Evolutionary conservation across 306 rosid genomes (phyloP).

Genomic region (Cicer chorassanicum): DNA sequence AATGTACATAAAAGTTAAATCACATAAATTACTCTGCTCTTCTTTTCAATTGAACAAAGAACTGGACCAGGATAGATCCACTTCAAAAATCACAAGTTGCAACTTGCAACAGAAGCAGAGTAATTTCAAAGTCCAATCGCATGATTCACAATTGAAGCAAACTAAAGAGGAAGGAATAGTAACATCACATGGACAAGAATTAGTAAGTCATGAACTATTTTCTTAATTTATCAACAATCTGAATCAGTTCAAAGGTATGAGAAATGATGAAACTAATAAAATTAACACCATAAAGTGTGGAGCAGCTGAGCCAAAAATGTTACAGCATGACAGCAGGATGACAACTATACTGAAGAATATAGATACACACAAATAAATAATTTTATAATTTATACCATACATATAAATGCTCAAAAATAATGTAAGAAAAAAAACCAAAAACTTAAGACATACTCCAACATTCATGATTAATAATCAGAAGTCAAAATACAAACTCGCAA

Average conservation of each 20-base stretch:
- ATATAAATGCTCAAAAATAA: not conserved
- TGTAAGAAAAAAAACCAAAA: not conserved
- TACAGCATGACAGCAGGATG: too few relatives aligned
- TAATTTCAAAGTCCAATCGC: not conserved
- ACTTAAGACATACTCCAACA: not conserved
- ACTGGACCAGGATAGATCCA: not conserved
- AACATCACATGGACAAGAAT: not conserved
- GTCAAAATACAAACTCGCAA: not conserved
- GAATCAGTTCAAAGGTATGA: not conserved
- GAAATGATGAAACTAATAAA: not conserved
- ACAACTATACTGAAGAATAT: too few relatives aligned
- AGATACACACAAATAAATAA: not conserved
- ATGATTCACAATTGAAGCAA: slow-evolving; percentile 15
- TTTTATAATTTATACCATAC: not conserved
- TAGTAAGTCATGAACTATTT: not conserved
- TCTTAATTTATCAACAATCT: slow-evolving; percentile 5
- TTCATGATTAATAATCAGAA: not conserved
- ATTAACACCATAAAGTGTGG: not conserved
- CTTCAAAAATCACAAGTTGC: slow-evolving; percentile 18
- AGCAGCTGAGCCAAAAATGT: too few relatives aligned
- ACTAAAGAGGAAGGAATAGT: not conserved
- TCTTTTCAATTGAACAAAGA: slow-evolving; percentile 1
- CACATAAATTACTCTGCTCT: not conserved
- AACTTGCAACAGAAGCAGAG: not conserved
- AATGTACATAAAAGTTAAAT: not conserved